Conservation (phyloP, 331 rosid genomes). For the Quercus lobata region DNA sequence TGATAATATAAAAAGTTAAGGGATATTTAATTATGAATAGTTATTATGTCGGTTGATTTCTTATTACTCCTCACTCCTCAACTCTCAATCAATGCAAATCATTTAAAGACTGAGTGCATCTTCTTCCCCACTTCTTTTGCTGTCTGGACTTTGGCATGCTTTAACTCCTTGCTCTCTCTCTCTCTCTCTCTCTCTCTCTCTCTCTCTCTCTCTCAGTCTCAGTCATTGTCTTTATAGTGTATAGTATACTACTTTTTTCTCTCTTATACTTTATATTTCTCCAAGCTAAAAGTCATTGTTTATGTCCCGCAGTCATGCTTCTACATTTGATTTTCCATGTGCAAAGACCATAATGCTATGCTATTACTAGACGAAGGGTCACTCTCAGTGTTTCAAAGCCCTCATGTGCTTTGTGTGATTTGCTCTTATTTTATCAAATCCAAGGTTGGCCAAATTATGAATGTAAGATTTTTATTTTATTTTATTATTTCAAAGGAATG, state of each 20-base stretch:
- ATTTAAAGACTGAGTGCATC: conserved; percentile 16
- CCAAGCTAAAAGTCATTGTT: not conserved
- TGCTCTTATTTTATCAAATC: not conserved
- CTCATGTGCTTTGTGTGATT: conserved; percentile 1
- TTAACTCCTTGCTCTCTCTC: not conserved
- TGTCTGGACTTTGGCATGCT: not conserved
- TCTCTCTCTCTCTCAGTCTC: not conserved
- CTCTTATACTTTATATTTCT: not conserved
- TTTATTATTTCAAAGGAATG: not conserved
- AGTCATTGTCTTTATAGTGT: not conserved
- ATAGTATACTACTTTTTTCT: not conserved
- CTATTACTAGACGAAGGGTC: not conserved
- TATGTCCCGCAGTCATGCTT: not conserved
- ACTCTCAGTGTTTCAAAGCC: conserved; percentile 1
- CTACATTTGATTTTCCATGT: conserved; percentile 31
- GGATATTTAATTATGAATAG: conserved; percentile 23
- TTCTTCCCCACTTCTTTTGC: conserved; percentile 2
- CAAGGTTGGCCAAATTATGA: not conserved
- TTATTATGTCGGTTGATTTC: conserved; percentile 33
- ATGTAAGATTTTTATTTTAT: not conserved
- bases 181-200: not conserved
- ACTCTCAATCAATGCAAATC: conserved; percentile 40
- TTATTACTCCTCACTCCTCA: conserved; percentile 35
- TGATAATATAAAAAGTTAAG: conserved; percentile 11
- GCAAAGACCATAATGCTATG: conserved; percentile 6